A percentile compares a stretch with the other conserved stretches of the same genome.
phyloP scores from a whole-genome alignment of 2,329 filamentous ascomycete genomes.

The Blastomyces parvus region DNA sequence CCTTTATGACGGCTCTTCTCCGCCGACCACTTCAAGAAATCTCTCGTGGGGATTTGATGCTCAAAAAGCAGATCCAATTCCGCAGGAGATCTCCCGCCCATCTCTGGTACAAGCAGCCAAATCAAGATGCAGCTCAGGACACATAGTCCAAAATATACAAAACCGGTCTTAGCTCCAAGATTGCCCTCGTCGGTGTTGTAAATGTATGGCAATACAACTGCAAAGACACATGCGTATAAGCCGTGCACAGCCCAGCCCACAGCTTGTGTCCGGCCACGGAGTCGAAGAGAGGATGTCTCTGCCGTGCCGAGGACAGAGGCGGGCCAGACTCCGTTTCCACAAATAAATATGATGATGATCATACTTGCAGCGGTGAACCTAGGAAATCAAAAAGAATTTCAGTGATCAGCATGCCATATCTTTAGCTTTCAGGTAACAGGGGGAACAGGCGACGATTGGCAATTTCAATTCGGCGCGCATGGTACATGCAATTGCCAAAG shows the following conservation, averaged over 20 bases:
- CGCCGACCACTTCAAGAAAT: slow-evolving; percentile 21
- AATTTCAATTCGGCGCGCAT: background rate
- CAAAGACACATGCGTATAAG: slow-evolving; percentile 35
- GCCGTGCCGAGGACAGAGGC: slow-evolving; percentile 30
- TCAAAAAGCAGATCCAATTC: slow-evolving; percentile 41
- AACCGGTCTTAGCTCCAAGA: slow-evolving; percentile 35
- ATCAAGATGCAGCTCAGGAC: slow-evolving; percentile 26
- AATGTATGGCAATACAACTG: slow-evolving; percentile 43
- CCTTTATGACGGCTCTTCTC: background rate
- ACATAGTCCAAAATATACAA: slow-evolving; percentile 32
- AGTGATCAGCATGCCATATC: background rate
- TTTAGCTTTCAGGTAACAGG: background rate
- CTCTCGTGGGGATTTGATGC: slow-evolving; percentile 16
- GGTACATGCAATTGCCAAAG: background rate
- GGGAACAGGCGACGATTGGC: background rate
- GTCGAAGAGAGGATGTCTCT: slow-evolving; percentile 28
- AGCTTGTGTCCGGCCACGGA: slow-evolving; percentile 32
- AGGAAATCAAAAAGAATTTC: background rate
- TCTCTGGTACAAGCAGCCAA: slow-evolving; percentile 45
- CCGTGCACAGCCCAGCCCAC: slow-evolving; percentile 37
- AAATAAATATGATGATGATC: slow-evolving; percentile 38
- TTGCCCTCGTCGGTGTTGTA: slow-evolving; percentile 41
- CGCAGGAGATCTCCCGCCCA: slow-evolving; percentile 39
- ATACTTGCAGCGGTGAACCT: slow-evolving; percentile 37
- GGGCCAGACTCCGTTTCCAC: slow-evolving; percentile 29